Conservation (phyloP, 164 flowering plant genomes). For the Aristolochia californica region DNA sequence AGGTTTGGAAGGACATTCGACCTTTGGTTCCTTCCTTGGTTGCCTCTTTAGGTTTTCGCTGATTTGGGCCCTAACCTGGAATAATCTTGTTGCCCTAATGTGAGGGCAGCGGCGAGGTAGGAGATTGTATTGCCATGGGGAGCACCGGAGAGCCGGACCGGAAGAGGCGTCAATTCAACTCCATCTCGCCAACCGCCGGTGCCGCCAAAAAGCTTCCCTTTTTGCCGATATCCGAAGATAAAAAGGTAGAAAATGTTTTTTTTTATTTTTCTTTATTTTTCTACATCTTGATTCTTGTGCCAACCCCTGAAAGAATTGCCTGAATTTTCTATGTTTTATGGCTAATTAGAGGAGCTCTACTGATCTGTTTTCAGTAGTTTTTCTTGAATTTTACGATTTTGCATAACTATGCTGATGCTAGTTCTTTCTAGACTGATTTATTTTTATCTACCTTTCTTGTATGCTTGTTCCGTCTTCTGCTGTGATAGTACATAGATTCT, state of each 20-base stretch:
- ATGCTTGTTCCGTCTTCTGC: not conserved
- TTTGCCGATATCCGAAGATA: slow-evolving; percentile 59
- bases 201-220: slow-evolving; percentile 49
- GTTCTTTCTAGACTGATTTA: not conserved
- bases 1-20: too few relatives aligned
- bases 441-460: not conserved
- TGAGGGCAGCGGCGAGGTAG: slow-evolving; percentile 2
- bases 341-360: not conserved
- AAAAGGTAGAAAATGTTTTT: slow-evolving; percentile 59
- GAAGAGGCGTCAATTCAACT: slow-evolving; percentile 67
- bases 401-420: too few relatives aligned
- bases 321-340: not conserved
- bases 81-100: slow-evolving; percentile 9
- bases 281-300: not conserved
- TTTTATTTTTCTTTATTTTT: not conserved
- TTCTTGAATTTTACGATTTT: not conserved
- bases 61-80: not conserved
- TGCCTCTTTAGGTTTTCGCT: not conserved
- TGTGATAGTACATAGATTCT: too few relatives aligned
- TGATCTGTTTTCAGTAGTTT: not conserved
- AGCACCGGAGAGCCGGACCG: slow-evolving; percentile 88
- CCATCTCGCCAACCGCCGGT: slow-evolving; percentile 59
- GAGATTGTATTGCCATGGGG: slow-evolving; percentile 44
- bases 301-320: not conserved
- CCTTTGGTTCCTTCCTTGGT: not conserved